Conservation (phyloP, 108 stramenopile species). For the Conticribra weissflogii region DNA sequence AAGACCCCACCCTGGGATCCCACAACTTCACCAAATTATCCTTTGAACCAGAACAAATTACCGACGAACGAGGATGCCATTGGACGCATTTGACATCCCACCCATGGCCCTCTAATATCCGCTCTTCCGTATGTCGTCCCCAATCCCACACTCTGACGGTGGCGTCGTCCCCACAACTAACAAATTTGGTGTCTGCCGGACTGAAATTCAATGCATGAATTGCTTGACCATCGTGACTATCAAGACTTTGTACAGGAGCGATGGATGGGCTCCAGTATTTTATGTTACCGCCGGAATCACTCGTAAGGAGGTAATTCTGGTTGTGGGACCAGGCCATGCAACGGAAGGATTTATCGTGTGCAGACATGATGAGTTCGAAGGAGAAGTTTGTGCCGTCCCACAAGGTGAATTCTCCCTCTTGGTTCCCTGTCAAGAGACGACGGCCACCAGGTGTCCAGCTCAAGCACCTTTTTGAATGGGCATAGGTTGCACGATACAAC, state of each 20-base stretch:
- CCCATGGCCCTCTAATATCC: constrained; percentile 91
- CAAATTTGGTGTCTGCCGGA: constrained; percentile 94
- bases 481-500: too few species aligned
- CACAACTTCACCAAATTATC: constrained; percentile 95
- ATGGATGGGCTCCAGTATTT: constrained; percentile 93
- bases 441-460: constrained; percentile 92
- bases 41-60: constrained; percentile 90
- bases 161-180: constrained; percentile 92
- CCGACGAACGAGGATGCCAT: constrained; percentile 93
- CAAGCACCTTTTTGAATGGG: constrained; percentile 66
- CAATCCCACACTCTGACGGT: constrained; percentile 96
- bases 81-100: constrained; percentile 95
- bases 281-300: constrained; percentile 86
- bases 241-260: constrained; percentile 86
- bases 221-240: constrained; percentile 86
- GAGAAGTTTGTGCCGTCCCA: constrained; percentile 93
- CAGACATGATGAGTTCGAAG: constrained; percentile 89
- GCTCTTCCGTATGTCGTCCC: constrained; percentile 75
- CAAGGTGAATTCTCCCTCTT: constrained; percentile 91
- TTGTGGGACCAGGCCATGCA: constrained; percentile 93
- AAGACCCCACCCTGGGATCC: constrained; percentile 91
- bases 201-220: constrained; percentile 93
- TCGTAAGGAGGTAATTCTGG: constrained; percentile 89
- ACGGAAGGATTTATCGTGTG: constrained; percentile 86
- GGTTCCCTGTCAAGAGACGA: constrained; percentile 83